These are phyloP conservation scores for Puccinia coronata DNA, from an alignment of 1,284 basidiomycete species.

Conservation along the genomic window DNA sequence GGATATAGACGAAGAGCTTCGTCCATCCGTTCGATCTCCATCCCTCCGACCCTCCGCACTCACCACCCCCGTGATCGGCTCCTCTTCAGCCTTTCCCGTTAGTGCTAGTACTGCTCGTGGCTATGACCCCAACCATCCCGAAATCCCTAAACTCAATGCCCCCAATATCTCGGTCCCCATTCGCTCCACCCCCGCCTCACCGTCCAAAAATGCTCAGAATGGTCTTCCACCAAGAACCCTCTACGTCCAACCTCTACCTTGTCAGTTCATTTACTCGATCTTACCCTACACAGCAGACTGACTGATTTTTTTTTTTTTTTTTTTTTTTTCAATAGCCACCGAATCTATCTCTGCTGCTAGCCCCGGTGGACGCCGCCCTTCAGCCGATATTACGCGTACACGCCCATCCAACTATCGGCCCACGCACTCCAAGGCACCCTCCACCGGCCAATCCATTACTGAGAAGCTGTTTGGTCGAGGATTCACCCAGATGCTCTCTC, in stretches of 20 bases:
- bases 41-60: not conserved
- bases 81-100: not conserved
- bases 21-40: not conserved
- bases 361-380: not conserved
- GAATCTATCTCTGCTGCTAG: not conserved
- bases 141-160: slow-evolving; percentile 38
- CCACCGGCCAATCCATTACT: slow-evolving; percentile 17
- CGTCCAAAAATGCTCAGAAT: not conserved
- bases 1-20: not conserved
- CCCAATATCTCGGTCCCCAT: slow-evolving; percentile 44
- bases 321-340: not conserved
- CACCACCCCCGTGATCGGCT: not conserved
- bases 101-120: not conserved
- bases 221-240: slow-evolving; percentile 29
- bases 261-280: slow-evolving; percentile 14
- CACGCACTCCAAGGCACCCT: slow-evolving; percentile 5
- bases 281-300: not conserved
- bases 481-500: slow-evolving; percentile 34
- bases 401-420: not conserved
- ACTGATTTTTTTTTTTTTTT: slow-evolving; percentile 11
- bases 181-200: slow-evolving; percentile 7
- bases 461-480: slow-evolving; percentile 35
- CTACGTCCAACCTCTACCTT: slow-evolving; percentile 40
- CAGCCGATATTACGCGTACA: not conserved
- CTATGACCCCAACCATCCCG: slow-evolving; percentile 32